A percentile compares a stretch with the other conserved stretches of the same genome.
phyloP scores from a whole-genome alignment of 2,329 filamentous ascomycete genomes.

The Reticulascus tulasneorum region DNA sequence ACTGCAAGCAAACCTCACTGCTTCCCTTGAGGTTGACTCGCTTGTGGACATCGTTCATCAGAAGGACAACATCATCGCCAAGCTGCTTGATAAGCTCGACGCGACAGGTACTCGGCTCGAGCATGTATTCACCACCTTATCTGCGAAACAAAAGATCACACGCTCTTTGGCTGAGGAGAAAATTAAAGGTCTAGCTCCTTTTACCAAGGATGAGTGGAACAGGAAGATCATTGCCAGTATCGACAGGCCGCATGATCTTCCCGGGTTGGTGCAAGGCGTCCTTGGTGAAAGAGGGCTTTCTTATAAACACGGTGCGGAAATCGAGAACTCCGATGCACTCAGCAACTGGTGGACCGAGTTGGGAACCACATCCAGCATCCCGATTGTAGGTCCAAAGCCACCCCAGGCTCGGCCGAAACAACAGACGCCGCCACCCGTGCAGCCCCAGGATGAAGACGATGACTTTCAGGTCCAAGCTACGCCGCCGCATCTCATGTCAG shows the following conservation, averaged over 20 bases:
- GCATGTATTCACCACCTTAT: slow-evolving; percentile 47
- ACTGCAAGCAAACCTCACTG: slow-evolving; percentile 40
- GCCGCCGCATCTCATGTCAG: slow-evolving; percentile 32
- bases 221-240: slow-evolving; percentile 18
- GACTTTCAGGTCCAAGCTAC: slow-evolving; percentile 50
- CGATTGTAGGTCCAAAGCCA: slow-evolving; percentile 6
- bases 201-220: slow-evolving; percentile 38
- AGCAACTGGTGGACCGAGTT: slow-evolving; percentile 44
- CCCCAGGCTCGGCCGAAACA: neutral
- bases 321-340: slow-evolving; percentile 29
- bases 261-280: slow-evolving; percentile 34
- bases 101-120: slow-evolving; percentile 48
- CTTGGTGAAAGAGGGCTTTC: slow-evolving; percentile 34
- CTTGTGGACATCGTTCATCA: slow-evolving; percentile 39
- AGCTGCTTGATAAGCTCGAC: slow-evolving; percentile 51
- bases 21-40: slow-evolving; percentile 35
- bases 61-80: slow-evolving; percentile 49
- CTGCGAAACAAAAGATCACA: slow-evolving; percentile 40
- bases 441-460: slow-evolving; percentile 35
- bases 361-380: neutral
- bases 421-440: slow-evolving; percentile 13
- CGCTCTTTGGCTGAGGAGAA: slow-evolving; percentile 41
- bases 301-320: slow-evolving; percentile 22
- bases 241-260: slow-evolving; percentile 24
- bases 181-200: slow-evolving; percentile 49